These are phyloP conservation scores for Amorphotheca resinae DNA, from an alignment of 495 filamentous ascomycete species.

Conservation along the genomic window DNA sequence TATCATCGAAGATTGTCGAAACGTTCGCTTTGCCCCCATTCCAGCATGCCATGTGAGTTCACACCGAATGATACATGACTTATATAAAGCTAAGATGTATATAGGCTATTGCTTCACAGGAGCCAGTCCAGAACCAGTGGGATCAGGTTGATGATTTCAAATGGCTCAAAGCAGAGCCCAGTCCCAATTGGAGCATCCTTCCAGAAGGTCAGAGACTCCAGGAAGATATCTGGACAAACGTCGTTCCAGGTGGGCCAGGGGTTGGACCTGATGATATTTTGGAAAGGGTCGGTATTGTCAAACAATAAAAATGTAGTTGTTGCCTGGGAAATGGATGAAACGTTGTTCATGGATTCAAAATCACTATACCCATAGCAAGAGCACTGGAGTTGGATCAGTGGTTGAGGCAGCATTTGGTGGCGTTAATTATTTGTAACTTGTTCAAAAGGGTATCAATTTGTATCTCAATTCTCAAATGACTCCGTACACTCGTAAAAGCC, in stretches of 20 bases:
- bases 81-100: not conserved
- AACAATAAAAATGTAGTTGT: not conserved
- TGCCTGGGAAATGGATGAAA: not conserved
- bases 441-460: conserved; percentile 1
- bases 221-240: conserved; percentile 56
- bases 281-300: conserved; percentile 39
- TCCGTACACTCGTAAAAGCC: too few relatives aligned
- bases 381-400: conserved; percentile 4
- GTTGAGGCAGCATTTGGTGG: not conserved
- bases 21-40: conserved; percentile 66
- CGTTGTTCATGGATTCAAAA: not conserved
- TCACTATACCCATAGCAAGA: conserved; percentile 10
- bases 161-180: conserved; percentile 78
- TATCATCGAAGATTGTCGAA: conserved; percentile 81
- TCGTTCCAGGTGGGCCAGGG: conserved; percentile 50
- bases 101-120: conserved; percentile 18
- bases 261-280: conserved; percentile 57
- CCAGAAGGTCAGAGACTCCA: conserved; percentile 44
- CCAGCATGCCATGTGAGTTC: conserved; percentile 53
- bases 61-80: too few relatives aligned
- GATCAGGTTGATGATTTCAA: conserved; percentile 93
- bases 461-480: not conserved
- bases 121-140: conserved; percentile 50
- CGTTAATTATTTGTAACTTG: not conserved
- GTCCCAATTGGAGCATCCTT: conserved; percentile 78